Percentiles rank a stretch among this genome's conserved stretches.
These are phyloP conservation scores for Capsicum pubescens DNA, from an alignment of 257 asterid species.

Conservation along the genomic window DNA sequence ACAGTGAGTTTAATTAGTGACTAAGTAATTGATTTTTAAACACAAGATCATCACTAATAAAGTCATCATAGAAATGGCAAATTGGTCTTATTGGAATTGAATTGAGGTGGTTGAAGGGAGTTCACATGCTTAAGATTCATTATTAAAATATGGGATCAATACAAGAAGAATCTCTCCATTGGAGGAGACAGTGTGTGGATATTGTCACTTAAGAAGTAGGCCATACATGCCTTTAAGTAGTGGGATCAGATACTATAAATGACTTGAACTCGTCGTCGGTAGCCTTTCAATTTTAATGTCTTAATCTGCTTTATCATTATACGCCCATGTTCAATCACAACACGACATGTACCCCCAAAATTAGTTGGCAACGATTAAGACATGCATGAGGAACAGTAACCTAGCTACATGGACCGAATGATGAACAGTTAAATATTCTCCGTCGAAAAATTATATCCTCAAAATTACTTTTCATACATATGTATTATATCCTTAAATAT, in stretches of 20 bases:
- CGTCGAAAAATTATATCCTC: background rate
- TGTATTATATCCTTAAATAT: background rate
- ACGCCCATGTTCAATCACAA: conserved; percentile 13
- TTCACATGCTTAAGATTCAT: conserved; percentile 1
- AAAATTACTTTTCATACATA: background rate
- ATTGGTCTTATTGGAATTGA: background rate
- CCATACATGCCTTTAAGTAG: background rate
- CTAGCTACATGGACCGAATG: background rate
- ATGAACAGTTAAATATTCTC: background rate
- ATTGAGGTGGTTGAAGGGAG: background rate
- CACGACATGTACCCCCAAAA: background rate
- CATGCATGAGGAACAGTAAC: background rate
- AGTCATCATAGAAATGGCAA: background rate
- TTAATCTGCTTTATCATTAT: conserved; percentile 17
- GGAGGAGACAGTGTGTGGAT: conserved; percentile 26
- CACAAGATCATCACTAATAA: background rate
- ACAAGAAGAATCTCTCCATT: conserved; percentile 23
- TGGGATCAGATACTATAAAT: conserved; percentile 2
- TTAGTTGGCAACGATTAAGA: background rate
- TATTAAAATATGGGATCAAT: background rate
- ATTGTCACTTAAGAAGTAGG: conserved; percentile 27
- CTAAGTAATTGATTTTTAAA: background rate
- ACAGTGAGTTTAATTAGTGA: background rate
- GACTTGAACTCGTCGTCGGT: background rate
- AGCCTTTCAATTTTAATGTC: conserved; percentile 16